Conservation (phyloP, 73 alveolate genomes). For the Tetrahymena borealis region DNA sequence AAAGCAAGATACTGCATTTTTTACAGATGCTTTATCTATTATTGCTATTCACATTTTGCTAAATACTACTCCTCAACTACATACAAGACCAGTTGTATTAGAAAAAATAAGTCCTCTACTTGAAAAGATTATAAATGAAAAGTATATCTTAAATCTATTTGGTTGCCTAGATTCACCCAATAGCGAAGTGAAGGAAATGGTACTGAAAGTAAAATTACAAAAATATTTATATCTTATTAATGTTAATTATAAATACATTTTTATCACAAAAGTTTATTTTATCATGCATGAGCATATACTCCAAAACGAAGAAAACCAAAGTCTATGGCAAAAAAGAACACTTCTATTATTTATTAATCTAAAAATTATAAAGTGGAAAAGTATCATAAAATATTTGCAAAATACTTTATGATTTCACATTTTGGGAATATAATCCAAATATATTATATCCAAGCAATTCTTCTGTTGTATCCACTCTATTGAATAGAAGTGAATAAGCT, state of each 20-base stretch:
- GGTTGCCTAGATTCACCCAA: not conserved
- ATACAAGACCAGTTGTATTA: not conserved
- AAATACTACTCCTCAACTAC: not conserved
- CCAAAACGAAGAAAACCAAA: not conserved
- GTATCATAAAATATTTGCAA: not conserved
- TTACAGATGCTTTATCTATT: not conserved
- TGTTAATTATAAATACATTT: not conserved
- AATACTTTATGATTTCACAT: not conserved
- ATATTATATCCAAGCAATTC: not conserved
- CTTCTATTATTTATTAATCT: not conserved
- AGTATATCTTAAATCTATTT: not conserved
- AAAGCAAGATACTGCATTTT: not conserved
- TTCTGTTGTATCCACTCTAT: not conserved
- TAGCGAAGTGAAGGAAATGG: not conserved
- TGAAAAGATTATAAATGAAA: not conserved
- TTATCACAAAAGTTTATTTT: not conserved
- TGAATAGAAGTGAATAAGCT: not conserved
- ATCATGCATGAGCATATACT: not conserved
- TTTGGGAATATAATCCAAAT: not conserved
- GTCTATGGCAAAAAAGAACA: not conserved
- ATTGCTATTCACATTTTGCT: not conserved
- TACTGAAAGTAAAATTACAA: not conserved
- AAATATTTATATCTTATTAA: not conserved
- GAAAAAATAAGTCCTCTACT: not conserved
- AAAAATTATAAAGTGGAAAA: not conserved